Conservation (phyloP, 441 rosid species). For the Gossypium schwendimanii region DNA sequence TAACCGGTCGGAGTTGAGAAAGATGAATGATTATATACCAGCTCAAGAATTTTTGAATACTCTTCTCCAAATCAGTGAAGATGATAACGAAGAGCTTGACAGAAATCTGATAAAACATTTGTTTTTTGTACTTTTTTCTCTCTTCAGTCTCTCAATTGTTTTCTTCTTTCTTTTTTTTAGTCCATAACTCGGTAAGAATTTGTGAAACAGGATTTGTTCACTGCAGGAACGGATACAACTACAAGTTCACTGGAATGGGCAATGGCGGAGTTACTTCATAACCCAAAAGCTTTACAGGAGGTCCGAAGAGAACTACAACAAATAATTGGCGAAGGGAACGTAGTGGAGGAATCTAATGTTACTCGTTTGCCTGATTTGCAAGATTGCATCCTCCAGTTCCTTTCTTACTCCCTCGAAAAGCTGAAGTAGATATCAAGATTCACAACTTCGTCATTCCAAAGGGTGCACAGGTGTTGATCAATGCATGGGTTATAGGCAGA, state of each 20-base stretch:
- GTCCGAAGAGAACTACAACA: slow-evolving; percentile 28
- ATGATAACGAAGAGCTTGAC: neutral
- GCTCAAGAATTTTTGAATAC: neutral
- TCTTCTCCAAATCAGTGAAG: neutral
- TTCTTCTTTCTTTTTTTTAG: neutral
- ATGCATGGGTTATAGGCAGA: slow-evolving; percentile 48
- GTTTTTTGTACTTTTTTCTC: neutral
- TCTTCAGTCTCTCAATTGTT: neutral
- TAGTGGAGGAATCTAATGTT: slow-evolving; percentile 27
- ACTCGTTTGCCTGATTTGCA: slow-evolving; percentile 22
- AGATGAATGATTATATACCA: neutral
- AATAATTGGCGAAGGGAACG: slow-evolving; percentile 21
- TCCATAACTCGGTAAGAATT: neutral
- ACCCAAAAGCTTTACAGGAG: slow-evolving; percentile 30
- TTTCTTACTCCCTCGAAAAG: slow-evolving; percentile 20
- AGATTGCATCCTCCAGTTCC: slow-evolving; percentile 38
- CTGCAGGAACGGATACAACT: slow-evolving; percentile 43
- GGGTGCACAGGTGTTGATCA: slow-evolving; percentile 32
- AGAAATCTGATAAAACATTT: neutral
- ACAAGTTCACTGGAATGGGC: slow-evolving; percentile 46
- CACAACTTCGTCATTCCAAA: slow-evolving; percentile 27
- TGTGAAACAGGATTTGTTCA: slow-evolving; percentile 17
- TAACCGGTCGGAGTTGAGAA: slow-evolving; percentile 18
- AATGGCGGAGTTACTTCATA: slow-evolving; percentile 48
- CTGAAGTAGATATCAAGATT: slow-evolving; percentile 19